These are phyloP conservation scores for Neoarthrinium moseri DNA, from an alignment of 2,329 filamentous ascomycete genomes.

Conservation along the genomic window DNA sequence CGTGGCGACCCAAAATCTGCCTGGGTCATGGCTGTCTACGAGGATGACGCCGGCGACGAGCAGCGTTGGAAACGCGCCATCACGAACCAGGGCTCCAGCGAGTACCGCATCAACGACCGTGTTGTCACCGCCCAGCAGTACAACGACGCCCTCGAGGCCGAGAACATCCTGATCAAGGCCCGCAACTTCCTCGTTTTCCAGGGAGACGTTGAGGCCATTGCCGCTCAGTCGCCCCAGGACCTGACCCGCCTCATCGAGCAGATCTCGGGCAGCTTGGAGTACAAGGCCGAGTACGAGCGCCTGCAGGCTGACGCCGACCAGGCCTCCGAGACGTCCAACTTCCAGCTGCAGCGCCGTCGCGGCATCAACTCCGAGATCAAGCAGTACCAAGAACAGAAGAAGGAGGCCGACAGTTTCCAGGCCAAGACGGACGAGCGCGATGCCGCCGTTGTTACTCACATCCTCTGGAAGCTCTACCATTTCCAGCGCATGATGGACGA, in stretches of 20 bases:
- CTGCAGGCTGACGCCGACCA: constrained; percentile 85
- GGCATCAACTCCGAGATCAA: constrained; percentile 98
- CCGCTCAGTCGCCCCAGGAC: constrained; percentile 90
- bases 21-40: constrained; percentile 99
- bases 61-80: constrained; percentile 96
- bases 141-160: constrained; percentile 85
- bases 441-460: constrained; percentile 86
- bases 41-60: constrained; percentile 93
- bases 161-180: constrained; percentile 97
- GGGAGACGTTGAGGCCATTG: constrained; percentile 95
- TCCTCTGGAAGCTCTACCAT: constrained; percentile 95
- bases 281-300: constrained; percentile 89
- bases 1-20: constrained; percentile 86
- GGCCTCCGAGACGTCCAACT: constrained; percentile 83
- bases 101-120: constrained; percentile 95
- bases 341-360: constrained; percentile 83
- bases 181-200: constrained; percentile 98
- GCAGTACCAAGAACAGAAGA: constrained; percentile 95
- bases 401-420: constrained; percentile 90
- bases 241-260: constrained; percentile 93
- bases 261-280: constrained; percentile 93
- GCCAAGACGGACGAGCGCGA: constrained; percentile 88
- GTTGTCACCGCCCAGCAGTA: constrained; percentile 87
- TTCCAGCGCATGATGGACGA: constrained; percentile 93
- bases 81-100: constrained; percentile 82